Evolutionary conservation across 169 alveolate species (phyloP), one percentile per base, ranked within the genome.

Genomic region (Cryptosporidium ubiquitum): DNA sequence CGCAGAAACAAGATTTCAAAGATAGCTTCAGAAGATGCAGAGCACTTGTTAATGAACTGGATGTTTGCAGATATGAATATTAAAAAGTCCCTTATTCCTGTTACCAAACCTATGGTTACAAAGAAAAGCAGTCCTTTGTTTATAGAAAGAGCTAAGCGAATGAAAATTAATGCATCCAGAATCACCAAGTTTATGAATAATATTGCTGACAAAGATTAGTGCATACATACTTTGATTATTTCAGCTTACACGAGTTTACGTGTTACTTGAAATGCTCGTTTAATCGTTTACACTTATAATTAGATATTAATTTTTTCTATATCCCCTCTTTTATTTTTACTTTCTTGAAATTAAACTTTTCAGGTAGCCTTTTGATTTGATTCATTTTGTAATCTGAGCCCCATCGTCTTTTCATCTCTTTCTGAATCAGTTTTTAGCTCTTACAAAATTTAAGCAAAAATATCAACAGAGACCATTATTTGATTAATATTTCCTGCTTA

Each of bases 11-110:
- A 47, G 33, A 10, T 39, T 33, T 60, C 79, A 16, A 79, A 39
- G 47, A 64, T 35, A 26, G 58, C 68, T 2, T 40, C 89, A 5
- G 68, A 61, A 44, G 89, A 79, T 42, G 89, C 89, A 3, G 89
- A 79, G 47, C 79, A 79, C 68, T 47, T 79, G 33, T 51, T 79
- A 9, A 61, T 79, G 73, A 52, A 79, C 26, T 79, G 89, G 89
- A 64, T 79, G 73, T 79, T 64, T 29, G 73, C 61, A 16, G 89
- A 79, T 47, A 79, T 73, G 85, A 49, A 73, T 20, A 9, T 73
- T 3, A 52, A 42, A 12, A 73, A 55, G 35, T 73, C 85, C 61
- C 31, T 58, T 20, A 73, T 73, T 20, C 70, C 85, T 35, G 35
- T 23, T 16, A 73, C 85, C 16, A 73, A 39, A 55, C 85, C 85